A percentile compares a stretch with the other conserved stretches of the same genome.
Evolutionary conservation across 1,284 basidiomycete species (phyloP).

Genomic region (Marasmius fiardii): DNA sequence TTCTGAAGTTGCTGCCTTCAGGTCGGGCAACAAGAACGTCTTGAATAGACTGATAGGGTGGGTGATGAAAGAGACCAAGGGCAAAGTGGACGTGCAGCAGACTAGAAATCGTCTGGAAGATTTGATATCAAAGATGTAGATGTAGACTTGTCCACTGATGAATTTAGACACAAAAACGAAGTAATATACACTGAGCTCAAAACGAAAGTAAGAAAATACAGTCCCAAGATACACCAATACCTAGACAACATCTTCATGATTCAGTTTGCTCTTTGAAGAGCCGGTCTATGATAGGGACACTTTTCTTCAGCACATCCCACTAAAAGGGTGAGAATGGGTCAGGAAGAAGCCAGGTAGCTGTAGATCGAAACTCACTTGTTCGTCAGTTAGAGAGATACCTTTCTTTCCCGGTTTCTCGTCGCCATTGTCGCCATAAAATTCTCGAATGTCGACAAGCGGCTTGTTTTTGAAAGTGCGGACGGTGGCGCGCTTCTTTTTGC

Average conservation of each 20-base stretch:
- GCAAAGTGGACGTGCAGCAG: slow-evolving; percentile 68
- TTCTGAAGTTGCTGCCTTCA: slow-evolving; percentile 66
- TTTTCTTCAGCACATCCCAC: slow-evolving; percentile 59
- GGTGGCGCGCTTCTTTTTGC: slow-evolving; percentile 68
- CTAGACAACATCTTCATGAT: too few species aligned
- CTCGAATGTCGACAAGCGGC: slow-evolving; percentile 71
- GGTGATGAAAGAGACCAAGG: slow-evolving; percentile 85
- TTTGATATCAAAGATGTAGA: slow-evolving; percentile 28
- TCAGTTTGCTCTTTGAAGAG: slow-evolving; percentile 36
- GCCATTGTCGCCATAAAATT: slow-evolving; percentile 64
- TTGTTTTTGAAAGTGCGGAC: slow-evolving; percentile 70
- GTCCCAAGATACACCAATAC: background rate
- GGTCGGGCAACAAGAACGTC: slow-evolving; percentile 76
- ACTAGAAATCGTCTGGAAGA: slow-evolving; percentile 44
- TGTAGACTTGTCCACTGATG: too few species aligned
- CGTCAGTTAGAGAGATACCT: slow-evolving; percentile 67
- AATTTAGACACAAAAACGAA: background rate
- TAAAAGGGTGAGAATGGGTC: slow-evolving; percentile 22
- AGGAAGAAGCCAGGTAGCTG: slow-evolving; percentile 3
- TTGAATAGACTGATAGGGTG: slow-evolving; percentile 86
- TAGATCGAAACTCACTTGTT: slow-evolving; percentile 53
- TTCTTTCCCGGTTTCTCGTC: slow-evolving; percentile 82
- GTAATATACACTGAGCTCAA: background rate
- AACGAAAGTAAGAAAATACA: background rate
- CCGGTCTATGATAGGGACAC: slow-evolving; percentile 43